These are phyloP conservation scores for Bacterosira constricta DNA, from an alignment of 108 stramenopile genomes.

Conservation along the genomic window DNA sequence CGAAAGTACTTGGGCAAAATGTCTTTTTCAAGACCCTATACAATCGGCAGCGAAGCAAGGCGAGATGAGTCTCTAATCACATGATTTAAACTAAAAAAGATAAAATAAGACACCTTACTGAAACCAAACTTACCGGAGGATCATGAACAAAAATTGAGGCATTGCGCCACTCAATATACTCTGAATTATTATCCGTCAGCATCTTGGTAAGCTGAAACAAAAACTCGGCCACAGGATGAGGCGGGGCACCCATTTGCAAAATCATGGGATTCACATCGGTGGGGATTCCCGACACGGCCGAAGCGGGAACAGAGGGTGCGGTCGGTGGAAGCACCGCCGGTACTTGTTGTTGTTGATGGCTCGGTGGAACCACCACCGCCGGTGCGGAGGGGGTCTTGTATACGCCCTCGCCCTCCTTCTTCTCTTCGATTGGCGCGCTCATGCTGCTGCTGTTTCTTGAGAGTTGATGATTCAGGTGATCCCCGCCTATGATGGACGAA, in stretches of 20 bases:
- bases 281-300: neutral
- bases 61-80: too few relatives aligned
- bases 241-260: conserved; percentile 36
- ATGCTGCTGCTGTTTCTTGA: neutral
- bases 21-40: conserved; percentile 71
- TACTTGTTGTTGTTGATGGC: neutral
- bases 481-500: neutral
- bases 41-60: neutral
- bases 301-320: too few relatives aligned
- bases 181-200: conserved; percentile 86
- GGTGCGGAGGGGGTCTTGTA: neutral
- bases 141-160: conserved; percentile 54
- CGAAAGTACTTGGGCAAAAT: conserved; percentile 90
- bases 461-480: neutral
- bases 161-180: conserved; percentile 85
- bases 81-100: conserved; percentile 1
- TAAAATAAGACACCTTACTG: neutral
- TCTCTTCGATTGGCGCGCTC: neutral
- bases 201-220: conserved; percentile 91
- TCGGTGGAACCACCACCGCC: too few relatives aligned
- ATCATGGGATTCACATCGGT: conserved; percentile 6
- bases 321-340: neutral
- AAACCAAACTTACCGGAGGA: conserved; percentile 34
- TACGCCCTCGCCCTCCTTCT: conserved; percentile 4
- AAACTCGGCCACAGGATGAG: conserved; percentile 76